Percentiles rank a stretch among this genome's conserved stretches.
Evolutionary conservation across 306 rosid species (phyloP).

Genomic region (Medicago arabica): DNA sequence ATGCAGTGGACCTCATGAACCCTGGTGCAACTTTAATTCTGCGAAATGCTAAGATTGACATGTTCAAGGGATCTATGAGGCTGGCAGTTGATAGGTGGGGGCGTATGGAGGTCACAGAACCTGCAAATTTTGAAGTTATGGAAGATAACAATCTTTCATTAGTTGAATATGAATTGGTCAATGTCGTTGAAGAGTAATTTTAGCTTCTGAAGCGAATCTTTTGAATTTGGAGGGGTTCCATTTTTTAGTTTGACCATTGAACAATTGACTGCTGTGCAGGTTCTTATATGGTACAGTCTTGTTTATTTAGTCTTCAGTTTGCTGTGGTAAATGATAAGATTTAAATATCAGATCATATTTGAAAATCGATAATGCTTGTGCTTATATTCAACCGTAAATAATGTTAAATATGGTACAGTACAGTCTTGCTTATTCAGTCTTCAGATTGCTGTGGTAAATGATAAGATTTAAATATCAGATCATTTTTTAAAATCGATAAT

Average conservation of each 20-base stretch:
- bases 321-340: conserved; percentile 35
- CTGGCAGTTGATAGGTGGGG: conserved; percentile 94
- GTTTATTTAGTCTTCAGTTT: conserved; percentile 42
- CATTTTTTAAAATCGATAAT: conserved; percentile 25
- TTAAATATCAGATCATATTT: conserved; percentile 30
- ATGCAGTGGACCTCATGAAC: conserved; percentile 75
- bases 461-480: conserved; percentile 35
- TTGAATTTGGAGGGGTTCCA: conserved; percentile 41
- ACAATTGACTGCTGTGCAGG: conserved; percentile 47
- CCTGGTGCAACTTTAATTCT: conserved; percentile 62
- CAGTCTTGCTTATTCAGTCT: conserved; percentile 47
- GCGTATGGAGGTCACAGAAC: conserved; percentile 73
- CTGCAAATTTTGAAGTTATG: conserved; percentile 71
- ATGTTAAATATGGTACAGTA: conserved; percentile 53
- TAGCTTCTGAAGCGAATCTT: conserved; percentile 44
- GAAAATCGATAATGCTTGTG: no score
- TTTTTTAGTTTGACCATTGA: conserved; percentile 48
- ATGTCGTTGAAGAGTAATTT: conserved; percentile 67
- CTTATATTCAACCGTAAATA: no score
- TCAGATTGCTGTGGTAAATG: conserved; percentile 34
- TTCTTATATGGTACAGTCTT: conserved; percentile 54
- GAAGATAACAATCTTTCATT: conserved; percentile 88
- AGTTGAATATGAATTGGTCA: conserved; percentile 85
- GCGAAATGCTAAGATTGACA: conserved; percentile 91
- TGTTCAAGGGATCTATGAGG: conserved; percentile 97